These are phyloP conservation scores for Scheffersomyces segobiensis DNA, from an alignment of 1,139 yeast genomes.

Conservation along the genomic window DNA sequence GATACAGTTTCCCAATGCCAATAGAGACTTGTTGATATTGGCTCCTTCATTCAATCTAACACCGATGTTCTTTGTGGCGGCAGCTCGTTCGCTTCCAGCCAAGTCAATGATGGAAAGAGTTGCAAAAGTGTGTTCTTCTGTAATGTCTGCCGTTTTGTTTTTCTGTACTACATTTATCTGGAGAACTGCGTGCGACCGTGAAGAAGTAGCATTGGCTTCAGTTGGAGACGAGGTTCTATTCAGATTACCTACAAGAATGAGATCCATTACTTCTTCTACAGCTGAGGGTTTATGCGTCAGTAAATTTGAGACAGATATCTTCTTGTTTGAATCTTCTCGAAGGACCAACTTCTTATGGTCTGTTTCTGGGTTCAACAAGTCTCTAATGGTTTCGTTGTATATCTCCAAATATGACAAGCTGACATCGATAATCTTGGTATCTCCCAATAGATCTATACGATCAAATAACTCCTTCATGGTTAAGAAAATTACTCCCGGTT, in stretches of 20 bases:
- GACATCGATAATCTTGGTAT: slow-evolving; percentile 59
- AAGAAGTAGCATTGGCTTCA: slow-evolving; percentile 85
- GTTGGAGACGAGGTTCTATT: slow-evolving; percentile 86
- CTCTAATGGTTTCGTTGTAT: slow-evolving; percentile 86
- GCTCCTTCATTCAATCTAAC: slow-evolving; percentile 85
- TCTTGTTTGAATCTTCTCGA: slow-evolving; percentile 69
- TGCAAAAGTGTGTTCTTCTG: slow-evolving; percentile 71
- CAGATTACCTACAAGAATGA: slow-evolving; percentile 68
- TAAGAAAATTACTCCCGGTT: slow-evolving; percentile 79
- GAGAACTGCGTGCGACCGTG: slow-evolving; percentile 90
- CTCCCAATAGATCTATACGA: slow-evolving; percentile 54
- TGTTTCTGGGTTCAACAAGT: slow-evolving; percentile 63
- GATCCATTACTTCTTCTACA: slow-evolving; percentile 79
- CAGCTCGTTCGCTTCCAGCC: slow-evolving; percentile 95
- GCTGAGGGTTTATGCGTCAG: slow-evolving; percentile 62
- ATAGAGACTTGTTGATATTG: slow-evolving; percentile 79
- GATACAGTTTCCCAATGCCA: slow-evolving; percentile 92
- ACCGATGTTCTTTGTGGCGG: slow-evolving; percentile 84
- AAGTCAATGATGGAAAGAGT: slow-evolving; percentile 84
- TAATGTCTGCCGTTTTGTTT: slow-evolving; percentile 61
- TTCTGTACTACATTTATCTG: slow-evolving; percentile 74
- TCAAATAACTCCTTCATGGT: slow-evolving; percentile 77
- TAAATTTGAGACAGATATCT: slow-evolving; percentile 74
- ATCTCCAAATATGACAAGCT: slow-evolving; percentile 79
- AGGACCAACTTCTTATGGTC: slow-evolving; percentile 50